Evolutionary conservation across 2,329 filamentous ascomycete species (phyloP).

Genomic region (Nothophaeocryptopus gaeumannii): DNA sequence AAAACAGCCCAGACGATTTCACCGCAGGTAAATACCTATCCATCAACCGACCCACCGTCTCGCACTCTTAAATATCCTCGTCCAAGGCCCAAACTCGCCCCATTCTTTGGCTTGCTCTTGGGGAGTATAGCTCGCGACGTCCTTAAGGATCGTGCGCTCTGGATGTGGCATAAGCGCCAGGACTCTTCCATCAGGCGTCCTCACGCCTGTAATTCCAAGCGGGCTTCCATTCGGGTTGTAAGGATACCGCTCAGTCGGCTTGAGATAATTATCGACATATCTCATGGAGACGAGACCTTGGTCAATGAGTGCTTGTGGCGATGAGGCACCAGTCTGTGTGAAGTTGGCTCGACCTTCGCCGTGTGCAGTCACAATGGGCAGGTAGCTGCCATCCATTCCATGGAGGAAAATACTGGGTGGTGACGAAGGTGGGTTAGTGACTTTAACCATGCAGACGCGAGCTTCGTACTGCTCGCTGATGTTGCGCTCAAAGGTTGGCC

Average conservation of each 20-base stretch:
- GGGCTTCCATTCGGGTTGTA: constrained; percentile 87
- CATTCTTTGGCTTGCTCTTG: constrained; percentile 64
- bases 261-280: constrained; percentile 79
- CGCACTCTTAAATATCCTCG: constrained; percentile 80
- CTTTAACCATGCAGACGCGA: constrained; percentile 78
- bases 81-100: constrained; percentile 83
- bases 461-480: constrained; percentile 85
- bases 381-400: constrained; percentile 75
- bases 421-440: constrained; percentile 57
- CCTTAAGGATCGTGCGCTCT: constrained; percentile 80
- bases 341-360: constrained; percentile 78
- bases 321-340: constrained; percentile 48
- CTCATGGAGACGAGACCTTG: constrained; percentile 71
- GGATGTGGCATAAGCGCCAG: constrained; percentile 92
- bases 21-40: background rate
- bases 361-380: constrained; percentile 87
- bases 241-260: constrained; percentile 78
- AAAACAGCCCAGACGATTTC: too few relatives aligned
- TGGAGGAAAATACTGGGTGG: constrained; percentile 78
- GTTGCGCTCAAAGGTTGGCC: constrained; percentile 87
- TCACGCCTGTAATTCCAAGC: constrained; percentile 74
- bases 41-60: constrained; percentile 73
- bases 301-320: constrained; percentile 54
- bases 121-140: constrained; percentile 73
- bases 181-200: constrained; percentile 73